Evolutionary conservation across 768 basidiomycete species (phyloP).

Genomic region (Xerocomellus intermedius): DNA sequence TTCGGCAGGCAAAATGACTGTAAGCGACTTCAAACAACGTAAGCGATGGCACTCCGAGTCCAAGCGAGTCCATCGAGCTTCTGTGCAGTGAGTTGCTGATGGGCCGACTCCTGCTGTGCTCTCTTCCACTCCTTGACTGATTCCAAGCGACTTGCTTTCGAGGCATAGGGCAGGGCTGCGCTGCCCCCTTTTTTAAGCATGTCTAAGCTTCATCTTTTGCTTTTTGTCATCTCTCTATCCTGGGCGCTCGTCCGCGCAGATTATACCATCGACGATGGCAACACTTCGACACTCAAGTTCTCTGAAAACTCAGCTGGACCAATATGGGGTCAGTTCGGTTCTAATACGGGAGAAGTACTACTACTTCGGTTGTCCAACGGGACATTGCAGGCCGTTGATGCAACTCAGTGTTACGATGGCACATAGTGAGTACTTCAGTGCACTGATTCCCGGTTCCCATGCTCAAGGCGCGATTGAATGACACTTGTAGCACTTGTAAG

Average conservation of each 20-base stretch:
- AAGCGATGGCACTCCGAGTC: too few species aligned
- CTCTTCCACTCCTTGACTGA: too few species aligned
- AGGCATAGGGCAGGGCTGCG: not conserved
- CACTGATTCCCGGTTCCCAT: not conserved
- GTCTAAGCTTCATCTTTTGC: not conserved
- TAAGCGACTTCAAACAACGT: too few species aligned
- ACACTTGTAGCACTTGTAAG: constrained; percentile 25
- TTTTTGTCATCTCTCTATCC: constrained; percentile 2
- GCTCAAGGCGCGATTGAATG: not conserved
- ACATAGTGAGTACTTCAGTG: constrained; percentile 23
- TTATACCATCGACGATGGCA: constrained; percentile 28
- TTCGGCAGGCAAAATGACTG: too few species aligned
- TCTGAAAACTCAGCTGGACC: constrained; percentile 28
- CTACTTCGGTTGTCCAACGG: constrained; percentile 24
- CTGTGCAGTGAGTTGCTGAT: too few species aligned
- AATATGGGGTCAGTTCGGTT: constrained; percentile 26
- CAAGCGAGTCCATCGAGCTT: too few species aligned
- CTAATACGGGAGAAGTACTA: constrained; percentile 21
- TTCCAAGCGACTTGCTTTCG: constrained; percentile 4
- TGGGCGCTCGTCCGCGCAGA: constrained; percentile 16
- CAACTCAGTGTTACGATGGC: constrained; percentile 23
- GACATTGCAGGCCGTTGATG: constrained; percentile 22
- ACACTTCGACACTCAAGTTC: constrained; percentile 23
- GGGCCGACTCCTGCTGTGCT: too few species aligned
- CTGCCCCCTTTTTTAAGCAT: constrained; percentile 3